phyloP scores from a whole-genome alignment of 257 asterid species.

The Plantago major region DNA sequence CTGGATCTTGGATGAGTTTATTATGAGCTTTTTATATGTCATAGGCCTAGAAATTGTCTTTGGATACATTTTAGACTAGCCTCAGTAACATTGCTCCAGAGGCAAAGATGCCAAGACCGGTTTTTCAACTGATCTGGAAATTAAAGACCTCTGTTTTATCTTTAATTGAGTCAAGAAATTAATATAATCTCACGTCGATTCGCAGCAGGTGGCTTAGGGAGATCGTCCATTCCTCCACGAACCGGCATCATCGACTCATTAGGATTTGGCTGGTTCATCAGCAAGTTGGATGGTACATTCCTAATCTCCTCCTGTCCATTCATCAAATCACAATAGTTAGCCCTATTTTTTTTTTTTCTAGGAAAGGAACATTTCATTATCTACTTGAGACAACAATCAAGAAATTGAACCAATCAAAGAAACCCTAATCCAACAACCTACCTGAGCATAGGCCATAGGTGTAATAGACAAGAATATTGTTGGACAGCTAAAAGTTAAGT shows the following conservation, averaged over 20 bases:
- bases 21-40: neutral
- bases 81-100: no score
- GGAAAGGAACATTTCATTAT: no score
- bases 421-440: slow-evolving; percentile 22
- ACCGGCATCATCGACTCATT: slow-evolving; percentile 61
- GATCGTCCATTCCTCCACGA: slow-evolving; percentile 86
- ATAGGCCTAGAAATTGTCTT: no score
- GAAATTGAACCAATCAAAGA: neutral
- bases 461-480: no score
- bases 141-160: no score
- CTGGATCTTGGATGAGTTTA: slow-evolving; percentile 21
- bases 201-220: slow-evolving; percentile 87
- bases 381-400: no score
- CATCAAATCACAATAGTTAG: neutral
- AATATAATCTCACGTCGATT: slow-evolving; percentile 69
- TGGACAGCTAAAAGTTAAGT: no score
- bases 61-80: no score
- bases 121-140: no score
- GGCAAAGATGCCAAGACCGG: no score
- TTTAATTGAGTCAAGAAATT: neutral
- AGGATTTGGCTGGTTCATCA: slow-evolving; percentile 64
- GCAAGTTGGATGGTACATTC: slow-evolving; percentile 58
- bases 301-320: slow-evolving; percentile 76
- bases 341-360: no score
- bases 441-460: no score